These are phyloP conservation scores for Cryphonectria radicalis DNA, from an alignment of 2,329 filamentous ascomycete genomes.

Conservation along the genomic window DNA sequence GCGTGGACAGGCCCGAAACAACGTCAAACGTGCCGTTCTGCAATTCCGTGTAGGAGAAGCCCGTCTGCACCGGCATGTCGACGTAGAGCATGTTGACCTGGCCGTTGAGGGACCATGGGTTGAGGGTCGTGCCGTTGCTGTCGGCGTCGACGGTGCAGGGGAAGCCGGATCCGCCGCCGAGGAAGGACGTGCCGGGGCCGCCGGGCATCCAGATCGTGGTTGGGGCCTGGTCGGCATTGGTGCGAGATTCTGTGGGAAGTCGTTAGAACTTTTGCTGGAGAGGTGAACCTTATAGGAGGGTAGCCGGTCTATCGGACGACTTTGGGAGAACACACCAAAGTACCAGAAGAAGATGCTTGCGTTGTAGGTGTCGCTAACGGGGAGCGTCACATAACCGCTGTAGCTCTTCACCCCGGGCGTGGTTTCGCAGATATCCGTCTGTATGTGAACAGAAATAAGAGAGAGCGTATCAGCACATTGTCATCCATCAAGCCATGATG, in stretches of 20 bases:
- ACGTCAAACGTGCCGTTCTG: slow-evolving; percentile 33
- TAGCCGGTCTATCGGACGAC: too few relatives aligned
- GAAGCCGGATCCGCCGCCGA: slow-evolving; percentile 56
- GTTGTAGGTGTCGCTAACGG: slow-evolving; percentile 46
- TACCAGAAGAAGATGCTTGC: slow-evolving; percentile 70
- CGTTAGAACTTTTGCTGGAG: not conserved
- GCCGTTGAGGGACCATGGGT: slow-evolving; percentile 67
- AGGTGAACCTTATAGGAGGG: not conserved
- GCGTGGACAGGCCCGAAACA: slow-evolving; percentile 29
- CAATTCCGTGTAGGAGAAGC: slow-evolving; percentile 38
- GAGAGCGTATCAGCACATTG: not conserved
- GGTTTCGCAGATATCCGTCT: slow-evolving; percentile 56
- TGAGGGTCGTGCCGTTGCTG: slow-evolving; percentile 53
- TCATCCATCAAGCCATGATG: too few relatives aligned
- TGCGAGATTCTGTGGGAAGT: slow-evolving; percentile 45
- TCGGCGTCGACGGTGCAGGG: slow-evolving; percentile 58
- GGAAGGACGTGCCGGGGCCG: slow-evolving; percentile 61
- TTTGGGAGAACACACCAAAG: slow-evolving; percentile 22
- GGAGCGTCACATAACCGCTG: slow-evolving; percentile 61
- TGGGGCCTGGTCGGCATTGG: slow-evolving; percentile 56
- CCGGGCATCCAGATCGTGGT: slow-evolving; percentile 66
- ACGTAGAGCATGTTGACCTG: slow-evolving; percentile 72
- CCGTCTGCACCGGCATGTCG: slow-evolving; percentile 58
- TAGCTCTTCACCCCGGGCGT: slow-evolving; percentile 59
- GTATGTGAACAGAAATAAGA: not conserved